These are phyloP conservation scores for Monosporozyma aquatica DNA, from an alignment of 805 yeast species.

Conservation along the genomic window DNA sequence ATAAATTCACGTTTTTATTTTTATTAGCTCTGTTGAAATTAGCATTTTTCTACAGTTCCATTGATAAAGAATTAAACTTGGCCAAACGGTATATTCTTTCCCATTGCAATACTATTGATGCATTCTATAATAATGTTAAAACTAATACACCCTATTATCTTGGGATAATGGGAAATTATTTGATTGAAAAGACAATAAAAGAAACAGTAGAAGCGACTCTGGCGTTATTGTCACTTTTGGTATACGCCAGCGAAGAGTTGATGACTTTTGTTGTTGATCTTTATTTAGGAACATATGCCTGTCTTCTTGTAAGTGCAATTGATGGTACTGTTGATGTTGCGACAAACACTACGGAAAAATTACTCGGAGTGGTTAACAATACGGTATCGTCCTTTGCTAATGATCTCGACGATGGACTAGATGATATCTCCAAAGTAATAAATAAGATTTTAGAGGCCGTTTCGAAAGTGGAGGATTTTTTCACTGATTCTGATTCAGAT, in stretches of 20 bases:
- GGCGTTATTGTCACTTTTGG: conserved; percentile 35
- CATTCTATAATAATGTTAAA: conserved; percentile 24
- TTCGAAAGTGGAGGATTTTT: conserved; percentile 45
- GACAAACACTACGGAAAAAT: conserved; percentile 56
- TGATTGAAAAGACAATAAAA: conserved; percentile 41
- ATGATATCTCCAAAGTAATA: conserved; percentile 47
- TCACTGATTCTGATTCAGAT: conserved; percentile 37
- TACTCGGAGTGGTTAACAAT: conserved; percentile 51
- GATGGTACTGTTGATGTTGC: conserved; percentile 68
- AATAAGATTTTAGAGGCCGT: conserved; percentile 47
- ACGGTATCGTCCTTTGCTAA: conserved; percentile 46
- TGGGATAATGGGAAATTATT: conserved; percentile 43
- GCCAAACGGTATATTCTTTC: conserved; percentile 33
- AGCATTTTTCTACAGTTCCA: conserved; percentile 42
- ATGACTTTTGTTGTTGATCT: conserved; percentile 60
- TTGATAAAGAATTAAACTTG: conserved; percentile 35
- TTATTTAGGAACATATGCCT: conserved; percentile 78
- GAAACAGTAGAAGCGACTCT: conserved; percentile 41
- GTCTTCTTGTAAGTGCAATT: conserved; percentile 66
- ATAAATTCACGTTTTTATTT: conserved; percentile 50
- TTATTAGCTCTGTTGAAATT: conserved; percentile 53
- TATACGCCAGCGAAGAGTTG: conserved; percentile 51
- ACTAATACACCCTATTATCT: conserved; percentile 49
- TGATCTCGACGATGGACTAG: conserved; percentile 59
- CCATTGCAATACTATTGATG: conserved; percentile 43